phyloP scores from a whole-genome alignment of 2,329 filamentous ascomycete species.

The Falciphora oryzae region DNA sequence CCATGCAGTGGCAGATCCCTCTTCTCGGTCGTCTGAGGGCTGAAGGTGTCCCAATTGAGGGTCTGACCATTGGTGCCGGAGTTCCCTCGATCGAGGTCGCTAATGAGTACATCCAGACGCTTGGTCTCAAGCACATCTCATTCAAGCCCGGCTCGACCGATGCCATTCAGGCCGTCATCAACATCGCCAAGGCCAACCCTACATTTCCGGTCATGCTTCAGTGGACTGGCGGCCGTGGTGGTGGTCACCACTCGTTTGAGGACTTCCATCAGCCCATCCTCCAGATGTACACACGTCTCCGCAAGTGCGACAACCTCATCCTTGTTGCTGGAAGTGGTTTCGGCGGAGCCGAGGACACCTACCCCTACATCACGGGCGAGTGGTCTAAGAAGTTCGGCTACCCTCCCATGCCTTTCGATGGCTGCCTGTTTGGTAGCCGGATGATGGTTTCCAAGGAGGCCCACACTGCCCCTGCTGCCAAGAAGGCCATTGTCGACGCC shows the following conservation, averaged over 20 bases:
- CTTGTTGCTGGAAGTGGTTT: constrained; percentile 89
- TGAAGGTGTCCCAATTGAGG: constrained; percentile 86
- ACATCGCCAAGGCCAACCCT: constrained; percentile 91
- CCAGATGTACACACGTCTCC: constrained; percentile 84
- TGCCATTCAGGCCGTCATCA: constrained; percentile 83
- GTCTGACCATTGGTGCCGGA: constrained; percentile 86
- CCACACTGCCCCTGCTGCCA: constrained; percentile 79
- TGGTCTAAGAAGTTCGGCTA: constrained; percentile 88
- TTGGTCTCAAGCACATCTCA: constrained; percentile 85
- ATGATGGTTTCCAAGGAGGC: constrained; percentile 95
- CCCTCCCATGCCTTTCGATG: constrained; percentile 90
- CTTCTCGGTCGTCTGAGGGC: constrained; percentile 72
- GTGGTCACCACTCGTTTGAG: constrained; percentile 91
- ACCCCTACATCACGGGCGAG: constrained; percentile 82
- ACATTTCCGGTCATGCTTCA: constrained; percentile 89
- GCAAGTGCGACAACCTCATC: constrained; percentile 80
- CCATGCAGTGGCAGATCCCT: constrained; percentile 91
- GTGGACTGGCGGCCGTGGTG: constrained; percentile 91
- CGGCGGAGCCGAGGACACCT: constrained; percentile 82
- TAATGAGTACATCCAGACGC: constrained; percentile 87
- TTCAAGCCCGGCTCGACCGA: constrained; percentile 92
- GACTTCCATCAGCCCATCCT: constrained; percentile 92
- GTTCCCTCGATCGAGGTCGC: constrained; percentile 91
- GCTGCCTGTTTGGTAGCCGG: constrained; percentile 82
- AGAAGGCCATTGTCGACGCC: constrained; percentile 84